phyloP scores from a whole-genome alignment of 2,329 filamentous ascomycete species.

The Sporothrix phasma region DNA sequence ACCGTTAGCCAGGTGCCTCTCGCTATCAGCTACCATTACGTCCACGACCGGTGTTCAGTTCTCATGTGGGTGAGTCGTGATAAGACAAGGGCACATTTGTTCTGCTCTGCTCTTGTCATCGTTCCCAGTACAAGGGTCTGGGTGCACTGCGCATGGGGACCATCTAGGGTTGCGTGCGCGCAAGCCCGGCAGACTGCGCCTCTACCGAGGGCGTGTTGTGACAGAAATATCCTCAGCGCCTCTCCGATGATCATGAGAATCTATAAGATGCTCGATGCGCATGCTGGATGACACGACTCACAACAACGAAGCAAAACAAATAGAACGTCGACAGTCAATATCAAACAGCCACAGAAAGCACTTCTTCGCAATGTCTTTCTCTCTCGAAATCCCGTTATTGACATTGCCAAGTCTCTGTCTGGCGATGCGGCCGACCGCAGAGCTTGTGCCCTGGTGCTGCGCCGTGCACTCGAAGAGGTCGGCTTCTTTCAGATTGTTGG shows the following conservation, averaged over 20 bases:
- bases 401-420: conserved; percentile 22
- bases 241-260: not conserved
- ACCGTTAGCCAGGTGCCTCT: not conserved
- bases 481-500: conserved; percentile 29
- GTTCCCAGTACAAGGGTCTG: not conserved
- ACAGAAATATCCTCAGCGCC: not conserved
- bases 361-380: not conserved
- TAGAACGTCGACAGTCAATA: not conserved
- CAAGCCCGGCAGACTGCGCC: not conserved
- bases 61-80: not conserved
- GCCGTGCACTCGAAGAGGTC: conserved; percentile 18
- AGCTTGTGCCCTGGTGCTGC: conserved; percentile 1
- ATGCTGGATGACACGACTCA: not conserved
- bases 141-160: not conserved
- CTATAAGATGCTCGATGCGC: not conserved
- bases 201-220: not conserved
- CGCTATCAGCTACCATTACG: not conserved
- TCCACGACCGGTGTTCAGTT: not conserved
- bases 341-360: not conserved
- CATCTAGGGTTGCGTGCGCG: not conserved
- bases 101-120: not conserved
- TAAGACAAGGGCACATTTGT: not conserved
- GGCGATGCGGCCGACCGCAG: conserved; percentile 18
- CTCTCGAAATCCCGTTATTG: conserved; percentile 23
- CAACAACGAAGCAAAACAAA: not conserved